Percentiles rank a stretch among this genome's conserved stretches.
These are phyloP conservation scores for Mycothermus thermophilus DNA, from an alignment of 495 filamentous ascomycete genomes.

Conservation along the genomic window DNA sequence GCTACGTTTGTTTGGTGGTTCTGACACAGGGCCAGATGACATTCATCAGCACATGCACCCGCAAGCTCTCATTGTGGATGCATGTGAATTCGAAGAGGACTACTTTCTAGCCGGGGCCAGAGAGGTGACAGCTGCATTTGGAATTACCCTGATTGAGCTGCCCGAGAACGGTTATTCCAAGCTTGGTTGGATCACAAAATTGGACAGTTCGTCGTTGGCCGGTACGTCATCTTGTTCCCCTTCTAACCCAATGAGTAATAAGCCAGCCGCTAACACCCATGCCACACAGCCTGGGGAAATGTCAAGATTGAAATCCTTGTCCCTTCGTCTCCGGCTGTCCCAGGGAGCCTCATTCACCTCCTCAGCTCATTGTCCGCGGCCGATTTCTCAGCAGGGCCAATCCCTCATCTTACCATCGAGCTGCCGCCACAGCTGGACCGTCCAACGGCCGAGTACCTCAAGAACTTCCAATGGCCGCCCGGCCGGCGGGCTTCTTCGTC, in stretches of 20 bases:
- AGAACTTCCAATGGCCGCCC: slow-evolving; percentile 51
- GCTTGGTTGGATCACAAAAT: slow-evolving; percentile 59
- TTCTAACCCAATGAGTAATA: slow-evolving; percentile 22
- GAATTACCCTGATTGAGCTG: slow-evolving; percentile 50
- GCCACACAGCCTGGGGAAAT: slow-evolving; percentile 70
- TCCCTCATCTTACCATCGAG: slow-evolving; percentile 66
- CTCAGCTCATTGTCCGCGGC: slow-evolving; percentile 57
- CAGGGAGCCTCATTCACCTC: slow-evolving; percentile 59
- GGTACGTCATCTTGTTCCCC: slow-evolving; percentile 29
- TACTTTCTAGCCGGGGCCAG: slow-evolving; percentile 43
- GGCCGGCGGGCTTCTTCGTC: slow-evolving; percentile 22
- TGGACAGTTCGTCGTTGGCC: slow-evolving; percentile 57
- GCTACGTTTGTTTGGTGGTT: neutral
- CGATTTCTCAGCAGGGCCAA: slow-evolving; percentile 51
- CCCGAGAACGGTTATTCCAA: slow-evolving; percentile 43
- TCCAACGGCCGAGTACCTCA: slow-evolving; percentile 44
- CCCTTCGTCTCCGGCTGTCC: slow-evolving; percentile 50
- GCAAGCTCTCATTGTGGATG: slow-evolving; percentile 41
- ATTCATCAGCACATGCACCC: slow-evolving; percentile 46
- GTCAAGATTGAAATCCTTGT: slow-evolving; percentile 63
- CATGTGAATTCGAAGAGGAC: slow-evolving; percentile 32
- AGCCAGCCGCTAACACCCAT: no score
- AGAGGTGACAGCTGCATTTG: slow-evolving; percentile 26
- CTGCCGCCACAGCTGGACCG: slow-evolving; percentile 53
- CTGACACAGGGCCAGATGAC: slow-evolving; percentile 20